Evolutionary conservation across 192 early-diverging fungal species (phyloP).

Genomic region (Coemansia sp.): DNA sequence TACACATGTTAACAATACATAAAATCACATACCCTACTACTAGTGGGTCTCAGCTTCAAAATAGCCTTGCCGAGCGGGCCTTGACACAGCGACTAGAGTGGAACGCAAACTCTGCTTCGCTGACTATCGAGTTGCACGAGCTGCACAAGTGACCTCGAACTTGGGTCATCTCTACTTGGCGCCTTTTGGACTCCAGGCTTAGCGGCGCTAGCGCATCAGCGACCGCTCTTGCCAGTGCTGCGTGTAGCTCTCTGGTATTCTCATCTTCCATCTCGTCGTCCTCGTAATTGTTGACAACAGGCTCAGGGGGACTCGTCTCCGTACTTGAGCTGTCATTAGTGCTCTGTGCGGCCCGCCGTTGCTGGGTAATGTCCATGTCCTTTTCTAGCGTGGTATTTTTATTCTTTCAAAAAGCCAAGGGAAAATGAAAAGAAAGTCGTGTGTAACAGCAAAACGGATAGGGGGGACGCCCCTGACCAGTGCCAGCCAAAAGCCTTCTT

Average conservation of each 20-base stretch:
- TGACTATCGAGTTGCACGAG: conserved; percentile 4
- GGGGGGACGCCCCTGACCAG: neutral
- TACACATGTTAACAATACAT: neutral
- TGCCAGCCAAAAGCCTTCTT: neutral
- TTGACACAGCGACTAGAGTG: conserved; percentile 2
- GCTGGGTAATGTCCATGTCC: neutral
- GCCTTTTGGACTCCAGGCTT: conserved; percentile 6
- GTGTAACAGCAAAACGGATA: neutral
- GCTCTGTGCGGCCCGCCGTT: neutral
- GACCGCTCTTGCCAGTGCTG: conserved; percentile 1
- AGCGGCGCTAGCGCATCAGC: conserved; percentile 5
- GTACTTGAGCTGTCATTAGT: neutral
- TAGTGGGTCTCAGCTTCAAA: neutral
- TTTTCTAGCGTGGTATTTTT: neutral
- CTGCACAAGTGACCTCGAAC: conserved; percentile 8
- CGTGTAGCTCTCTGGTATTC: neutral
- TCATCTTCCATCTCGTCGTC: neutral
- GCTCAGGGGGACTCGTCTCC: neutral
- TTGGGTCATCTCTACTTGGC: neutral
- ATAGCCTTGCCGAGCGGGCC: neutral
- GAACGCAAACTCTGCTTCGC: conserved; percentile 8
- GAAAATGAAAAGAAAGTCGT: neutral
- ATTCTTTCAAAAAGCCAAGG: neutral
- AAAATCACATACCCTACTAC: neutral
- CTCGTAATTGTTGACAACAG: neutral